Evolutionary conservation across 2,329 filamentous ascomycete species (phyloP).

Genomic region (Aspergillus unguis): DNA sequence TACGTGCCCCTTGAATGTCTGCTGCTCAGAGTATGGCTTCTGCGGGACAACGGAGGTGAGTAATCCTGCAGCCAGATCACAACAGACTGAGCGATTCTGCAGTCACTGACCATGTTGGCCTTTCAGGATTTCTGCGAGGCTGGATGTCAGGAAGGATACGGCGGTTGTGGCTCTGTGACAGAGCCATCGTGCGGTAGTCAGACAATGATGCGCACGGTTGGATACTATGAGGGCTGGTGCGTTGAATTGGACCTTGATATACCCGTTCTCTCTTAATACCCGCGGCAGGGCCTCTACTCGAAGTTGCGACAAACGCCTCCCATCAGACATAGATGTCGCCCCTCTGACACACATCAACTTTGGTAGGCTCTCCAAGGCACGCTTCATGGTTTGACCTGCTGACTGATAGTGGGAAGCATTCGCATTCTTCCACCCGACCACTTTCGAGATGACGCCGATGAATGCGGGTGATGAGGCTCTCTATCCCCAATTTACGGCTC

Average conservation of each 20-base stretch:
- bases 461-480: constrained; percentile 3
- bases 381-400: too few species aligned
- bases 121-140: constrained; percentile 12
- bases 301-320: constrained; percentile 9
- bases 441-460: constrained; percentile 4
- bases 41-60: constrained; percentile 2
- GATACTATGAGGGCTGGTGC: constrained; percentile 19
- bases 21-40: constrained; percentile 28
- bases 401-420: constrained; percentile 13
- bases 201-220: constrained; percentile 8
- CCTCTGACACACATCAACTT: background rate
- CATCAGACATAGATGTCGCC: constrained; percentile 7
- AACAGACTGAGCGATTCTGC: too few species aligned
- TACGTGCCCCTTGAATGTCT: constrained; percentile 31
- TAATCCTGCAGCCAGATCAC: too few species aligned
- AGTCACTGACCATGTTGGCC: too few species aligned
- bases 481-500: constrained; percentile 1
- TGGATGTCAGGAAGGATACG: constrained; percentile 4
- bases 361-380: too few species aligned
- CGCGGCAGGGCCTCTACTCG: too few species aligned
- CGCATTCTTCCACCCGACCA: background rate
- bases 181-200: constrained; percentile 4
- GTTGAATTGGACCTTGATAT: background rate
- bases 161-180: constrained; percentile 3
- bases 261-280: too few species aligned